A percentile compares a stretch with the other conserved stretches of the same genome.
Evolutionary conservation across 1,284 basidiomycete genomes (phyloP).

Genomic region (Mycosarcoma maydis): DNA sequence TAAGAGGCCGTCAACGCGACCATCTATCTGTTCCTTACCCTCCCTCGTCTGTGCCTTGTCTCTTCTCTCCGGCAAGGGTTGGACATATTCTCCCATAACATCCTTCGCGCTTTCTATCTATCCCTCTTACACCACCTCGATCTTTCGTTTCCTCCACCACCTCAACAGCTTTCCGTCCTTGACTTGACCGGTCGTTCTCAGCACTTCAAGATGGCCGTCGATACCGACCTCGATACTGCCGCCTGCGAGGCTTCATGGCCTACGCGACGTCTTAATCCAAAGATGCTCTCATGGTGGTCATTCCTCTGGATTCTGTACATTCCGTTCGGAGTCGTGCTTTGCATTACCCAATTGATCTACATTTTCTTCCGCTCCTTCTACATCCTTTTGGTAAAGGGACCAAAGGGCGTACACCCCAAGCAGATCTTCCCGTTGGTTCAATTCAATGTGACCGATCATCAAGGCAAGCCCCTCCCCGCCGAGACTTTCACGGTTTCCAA

Average conservation of each 20-base stretch:
- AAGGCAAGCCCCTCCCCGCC: conserved; percentile 13
- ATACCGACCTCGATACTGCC: conserved; percentile 27
- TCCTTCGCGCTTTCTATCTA: background rate
- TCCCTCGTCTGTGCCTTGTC: too few relatives aligned
- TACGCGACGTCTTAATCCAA: conserved; percentile 28
- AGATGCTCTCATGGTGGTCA: conserved; percentile 23
- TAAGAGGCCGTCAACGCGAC: too few relatives aligned
- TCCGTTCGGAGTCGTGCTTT: conserved; percentile 17
- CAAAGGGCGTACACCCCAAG: conserved; percentile 14
- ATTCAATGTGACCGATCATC: conserved; percentile 19
- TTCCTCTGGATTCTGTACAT: conserved; percentile 25
- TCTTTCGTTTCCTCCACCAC: background rate
- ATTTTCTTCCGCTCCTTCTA: conserved; percentile 6
- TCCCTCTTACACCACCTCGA: background rate
- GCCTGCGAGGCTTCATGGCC: conserved; percentile 36
- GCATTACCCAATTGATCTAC: conserved; percentile 14
- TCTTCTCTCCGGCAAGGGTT: too few relatives aligned
- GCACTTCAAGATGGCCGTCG: conserved; percentile 24
- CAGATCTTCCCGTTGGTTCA: conserved; percentile 19
- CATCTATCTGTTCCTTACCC: too few relatives aligned
- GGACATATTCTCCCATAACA: background rate
- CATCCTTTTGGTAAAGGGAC: conserved; percentile 8
- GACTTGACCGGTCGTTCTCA: background rate
- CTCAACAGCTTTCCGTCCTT: background rate
- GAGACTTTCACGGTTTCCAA: conserved; percentile 11